These are phyloP conservation scores for Aspergillus sp. DNA, from an alignment of 2,329 filamentous ascomycete species.

Conservation along the genomic window DNA sequence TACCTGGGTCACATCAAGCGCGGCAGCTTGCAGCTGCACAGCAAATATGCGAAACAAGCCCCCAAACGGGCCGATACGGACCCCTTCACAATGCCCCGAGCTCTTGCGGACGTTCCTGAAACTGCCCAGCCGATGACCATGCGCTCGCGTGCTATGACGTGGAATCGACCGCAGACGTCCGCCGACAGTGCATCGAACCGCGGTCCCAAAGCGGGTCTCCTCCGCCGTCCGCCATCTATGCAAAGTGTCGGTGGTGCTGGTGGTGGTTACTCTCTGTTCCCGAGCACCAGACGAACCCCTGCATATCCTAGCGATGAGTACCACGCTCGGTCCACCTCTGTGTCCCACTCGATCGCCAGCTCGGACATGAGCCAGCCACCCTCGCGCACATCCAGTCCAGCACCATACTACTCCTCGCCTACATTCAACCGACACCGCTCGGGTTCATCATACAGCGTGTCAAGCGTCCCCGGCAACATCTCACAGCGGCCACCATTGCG, in stretches of 20 bases:
- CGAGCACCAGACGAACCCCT: constrained; percentile 18
- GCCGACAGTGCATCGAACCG: constrained; percentile 8
- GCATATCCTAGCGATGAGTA: constrained; percentile 16
- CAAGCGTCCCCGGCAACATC: constrained; percentile 19
- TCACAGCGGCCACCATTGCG: constrained; percentile 24
- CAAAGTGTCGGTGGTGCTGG: constrained; percentile 24
- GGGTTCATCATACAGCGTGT: constrained; percentile 27
- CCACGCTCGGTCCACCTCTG: constrained; percentile 19
- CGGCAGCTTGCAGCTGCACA: constrained; percentile 14
- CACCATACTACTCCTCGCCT: constrained; percentile 23
- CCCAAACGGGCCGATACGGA: background rate
- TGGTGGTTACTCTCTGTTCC: constrained; percentile 24
- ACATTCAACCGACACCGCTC: constrained; percentile 25
- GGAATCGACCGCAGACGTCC: constrained; percentile 26
- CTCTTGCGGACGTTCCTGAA: constrained; percentile 29
- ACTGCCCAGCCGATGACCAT: constrained; percentile 19
- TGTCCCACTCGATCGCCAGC: constrained; percentile 21
- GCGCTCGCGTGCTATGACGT: constrained; percentile 26
- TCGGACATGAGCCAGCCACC: constrained; percentile 22
- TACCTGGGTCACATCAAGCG: constrained; percentile 4
- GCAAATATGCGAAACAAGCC: constrained; percentile 3
- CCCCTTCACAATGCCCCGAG: constrained; percentile 24
- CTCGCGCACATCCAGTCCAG: constrained; percentile 24
- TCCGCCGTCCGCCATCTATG: constrained; percentile 27
- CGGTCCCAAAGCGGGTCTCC: constrained; percentile 1